Conservation (phyloP, 73 alveolate species). For the Blepharisma japonicum region DNA sequence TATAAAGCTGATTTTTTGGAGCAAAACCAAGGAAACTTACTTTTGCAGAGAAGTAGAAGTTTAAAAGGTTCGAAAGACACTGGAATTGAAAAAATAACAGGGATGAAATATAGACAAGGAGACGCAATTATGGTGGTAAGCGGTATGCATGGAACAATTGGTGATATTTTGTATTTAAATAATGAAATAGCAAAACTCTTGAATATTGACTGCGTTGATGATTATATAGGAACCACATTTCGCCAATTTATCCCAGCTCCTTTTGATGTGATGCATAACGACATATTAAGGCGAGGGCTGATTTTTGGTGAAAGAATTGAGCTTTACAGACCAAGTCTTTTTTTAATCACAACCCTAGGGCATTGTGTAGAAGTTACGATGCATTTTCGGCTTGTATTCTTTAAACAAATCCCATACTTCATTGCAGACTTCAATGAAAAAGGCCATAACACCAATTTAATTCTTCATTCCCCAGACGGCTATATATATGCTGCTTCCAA, state of each 20-base stretch:
- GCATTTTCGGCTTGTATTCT: background rate
- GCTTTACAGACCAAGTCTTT: background rate
- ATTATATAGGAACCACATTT: background rate
- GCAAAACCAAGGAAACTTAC: too few species aligned
- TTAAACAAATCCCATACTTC: background rate
- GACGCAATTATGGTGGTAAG: background rate
- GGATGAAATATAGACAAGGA: background rate
- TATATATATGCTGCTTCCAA: background rate
- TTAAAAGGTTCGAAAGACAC: too few species aligned
- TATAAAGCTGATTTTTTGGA: too few species aligned
- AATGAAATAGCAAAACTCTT: background rate
- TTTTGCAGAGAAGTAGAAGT: too few species aligned
- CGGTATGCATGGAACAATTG: background rate
- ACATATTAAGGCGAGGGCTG: background rate
- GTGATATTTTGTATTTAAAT: background rate
- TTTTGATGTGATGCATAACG: background rate
- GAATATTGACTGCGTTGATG: background rate
- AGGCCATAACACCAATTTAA: background rate
- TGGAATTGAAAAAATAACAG: background rate
- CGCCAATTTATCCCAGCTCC: conserved; percentile 4
- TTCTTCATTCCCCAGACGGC: conserved; percentile 9
- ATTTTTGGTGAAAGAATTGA: background rate
- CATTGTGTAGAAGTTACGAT: background rate
- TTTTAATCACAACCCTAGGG: background rate
- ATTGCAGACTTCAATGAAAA: background rate